Conservation (phyloP, 345 rosid genomes). For the Eucalyptus pauciflora region DNA sequence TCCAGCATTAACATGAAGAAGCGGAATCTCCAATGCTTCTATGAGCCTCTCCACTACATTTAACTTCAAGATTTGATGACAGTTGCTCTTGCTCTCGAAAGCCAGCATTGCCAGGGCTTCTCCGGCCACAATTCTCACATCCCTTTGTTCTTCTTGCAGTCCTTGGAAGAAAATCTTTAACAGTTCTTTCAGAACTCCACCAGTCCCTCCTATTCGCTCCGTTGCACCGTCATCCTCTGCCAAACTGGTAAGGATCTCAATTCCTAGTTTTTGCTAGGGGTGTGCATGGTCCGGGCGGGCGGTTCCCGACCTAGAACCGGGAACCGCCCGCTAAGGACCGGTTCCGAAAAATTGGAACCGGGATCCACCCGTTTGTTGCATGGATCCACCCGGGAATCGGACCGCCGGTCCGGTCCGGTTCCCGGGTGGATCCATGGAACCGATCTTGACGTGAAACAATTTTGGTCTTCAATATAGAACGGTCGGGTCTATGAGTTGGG, state of each 20-base stretch:
- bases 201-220: conserved; percentile 59
- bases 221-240: conserved; percentile 49
- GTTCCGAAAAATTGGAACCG: too few relatives aligned
- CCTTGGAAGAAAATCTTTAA: conserved; percentile 42
- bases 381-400: too few relatives aligned
- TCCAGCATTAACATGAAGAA: conserved; percentile 46
- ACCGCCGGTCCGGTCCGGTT: too few relatives aligned
- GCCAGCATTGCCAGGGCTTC: conserved; percentile 73
- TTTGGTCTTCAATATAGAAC: too few relatives aligned
- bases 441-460: too few relatives aligned
- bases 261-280: conserved; percentile 57
- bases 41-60: conserved; percentile 30
- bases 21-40: conserved; percentile 30
- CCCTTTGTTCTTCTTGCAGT: not conserved
- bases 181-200: conserved; percentile 59
- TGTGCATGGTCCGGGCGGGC: too few relatives aligned
- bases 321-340: too few relatives aligned
- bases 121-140: conserved; percentile 52
- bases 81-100: conserved; percentile 56
- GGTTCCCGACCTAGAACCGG: too few relatives aligned
- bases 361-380: too few relatives aligned
- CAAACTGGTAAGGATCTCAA: conserved; percentile 49
- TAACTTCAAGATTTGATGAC: conserved; percentile 43
- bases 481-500: too few relatives aligned
- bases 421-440: too few relatives aligned